These are phyloP conservation scores for Scedosporium boydii DNA, from an alignment of 2,329 filamentous ascomycete genomes.

Conservation along the genomic window DNA sequence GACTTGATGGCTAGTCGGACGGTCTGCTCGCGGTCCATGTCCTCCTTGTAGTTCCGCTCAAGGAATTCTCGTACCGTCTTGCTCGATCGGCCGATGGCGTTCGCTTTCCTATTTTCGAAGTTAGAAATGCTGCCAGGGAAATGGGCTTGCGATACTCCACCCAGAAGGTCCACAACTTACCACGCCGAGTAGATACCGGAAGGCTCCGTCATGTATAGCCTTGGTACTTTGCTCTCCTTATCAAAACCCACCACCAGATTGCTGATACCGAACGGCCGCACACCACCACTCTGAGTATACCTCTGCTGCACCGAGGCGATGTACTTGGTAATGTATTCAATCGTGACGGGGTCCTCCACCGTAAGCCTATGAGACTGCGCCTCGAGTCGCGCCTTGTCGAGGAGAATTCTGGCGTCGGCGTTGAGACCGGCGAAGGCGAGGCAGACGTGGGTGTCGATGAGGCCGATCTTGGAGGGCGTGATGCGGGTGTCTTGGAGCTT, in stretches of 20 bases:
- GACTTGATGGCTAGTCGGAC: conserved; percentile 98
- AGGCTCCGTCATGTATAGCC: conserved; percentile 97
- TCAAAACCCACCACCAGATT: conserved; percentile 98
- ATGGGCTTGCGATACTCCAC: no score
- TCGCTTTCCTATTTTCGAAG: conserved; percentile 71
- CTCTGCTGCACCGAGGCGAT: conserved; percentile 95
- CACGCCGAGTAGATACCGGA: conserved; percentile 98
- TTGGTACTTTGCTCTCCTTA: conserved; percentile 76
- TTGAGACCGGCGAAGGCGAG: conserved; percentile 96
- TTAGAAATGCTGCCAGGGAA: background rate
- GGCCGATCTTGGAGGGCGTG: conserved; percentile 95
- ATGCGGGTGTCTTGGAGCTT: conserved; percentile 99
- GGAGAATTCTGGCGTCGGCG: conserved; percentile 92
- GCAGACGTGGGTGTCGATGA: conserved; percentile 91
- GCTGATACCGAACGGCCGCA: conserved; percentile 96
- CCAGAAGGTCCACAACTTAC: conserved; percentile 39
- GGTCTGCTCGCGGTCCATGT: conserved; percentile 92
- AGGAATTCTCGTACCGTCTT: conserved; percentile 99
- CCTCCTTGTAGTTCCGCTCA: conserved; percentile 97
- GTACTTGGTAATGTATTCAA: conserved; percentile 99
- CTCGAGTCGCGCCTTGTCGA: conserved; percentile 96
- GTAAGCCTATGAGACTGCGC: conserved; percentile 95
- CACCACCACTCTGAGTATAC: conserved; percentile 98
- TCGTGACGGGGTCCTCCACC: conserved; percentile 92
- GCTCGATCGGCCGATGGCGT: conserved; percentile 94